Percentiles rank a stretch among this genome's conserved stretches.
These are phyloP conservation scores for Corylus americana DNA, from an alignment of 306 rosid species.

Conservation along the genomic window DNA sequence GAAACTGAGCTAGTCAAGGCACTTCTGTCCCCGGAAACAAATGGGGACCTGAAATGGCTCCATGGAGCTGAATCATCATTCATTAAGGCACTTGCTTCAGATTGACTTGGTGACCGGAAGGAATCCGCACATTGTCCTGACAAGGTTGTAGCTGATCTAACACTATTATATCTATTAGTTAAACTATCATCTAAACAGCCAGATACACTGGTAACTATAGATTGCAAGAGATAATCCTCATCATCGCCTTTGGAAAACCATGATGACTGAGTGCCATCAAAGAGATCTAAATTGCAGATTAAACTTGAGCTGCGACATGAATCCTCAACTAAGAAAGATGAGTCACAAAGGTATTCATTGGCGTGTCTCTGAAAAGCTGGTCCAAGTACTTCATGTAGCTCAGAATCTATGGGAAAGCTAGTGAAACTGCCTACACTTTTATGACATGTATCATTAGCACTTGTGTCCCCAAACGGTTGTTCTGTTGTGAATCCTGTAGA, in stretches of 20 bases:
- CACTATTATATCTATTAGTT: slow-evolving; percentile 37
- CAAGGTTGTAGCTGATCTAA: slow-evolving; percentile 28
- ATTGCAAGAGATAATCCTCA: slow-evolving; percentile 46
- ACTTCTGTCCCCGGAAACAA: slow-evolving; percentile 25
- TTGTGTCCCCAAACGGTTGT: slow-evolving; percentile 35
- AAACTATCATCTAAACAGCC: slow-evolving; percentile 44
- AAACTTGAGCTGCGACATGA: slow-evolving; percentile 40
- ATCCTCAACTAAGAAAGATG: slow-evolving; percentile 35
- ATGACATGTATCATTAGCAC: slow-evolving; percentile 18
- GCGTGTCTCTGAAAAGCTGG: slow-evolving; percentile 33
- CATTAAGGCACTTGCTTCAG: slow-evolving; percentile 35
- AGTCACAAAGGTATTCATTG: slow-evolving; percentile 28
- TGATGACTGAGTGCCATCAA: slow-evolving; percentile 29
- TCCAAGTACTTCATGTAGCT: slow-evolving; percentile 63
- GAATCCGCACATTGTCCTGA: slow-evolving; percentile 30
- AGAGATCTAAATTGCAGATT: slow-evolving; percentile 31
- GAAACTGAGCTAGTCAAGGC: slow-evolving; percentile 37
- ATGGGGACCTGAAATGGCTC: slow-evolving; percentile 32
- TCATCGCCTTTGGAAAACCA: slow-evolving; percentile 29
- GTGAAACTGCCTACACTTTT: slow-evolving; percentile 30
- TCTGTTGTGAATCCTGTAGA: slow-evolving; percentile 28
- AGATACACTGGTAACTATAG: slow-evolving; percentile 38
- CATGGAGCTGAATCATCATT: slow-evolving; percentile 26
- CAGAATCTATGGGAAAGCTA: slow-evolving; percentile 51
- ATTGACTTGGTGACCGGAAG: slow-evolving; percentile 38